These are phyloP conservation scores for Fusarium napiforme DNA, from an alignment of 2,329 filamentous ascomycete genomes.

Conservation along the genomic window DNA sequence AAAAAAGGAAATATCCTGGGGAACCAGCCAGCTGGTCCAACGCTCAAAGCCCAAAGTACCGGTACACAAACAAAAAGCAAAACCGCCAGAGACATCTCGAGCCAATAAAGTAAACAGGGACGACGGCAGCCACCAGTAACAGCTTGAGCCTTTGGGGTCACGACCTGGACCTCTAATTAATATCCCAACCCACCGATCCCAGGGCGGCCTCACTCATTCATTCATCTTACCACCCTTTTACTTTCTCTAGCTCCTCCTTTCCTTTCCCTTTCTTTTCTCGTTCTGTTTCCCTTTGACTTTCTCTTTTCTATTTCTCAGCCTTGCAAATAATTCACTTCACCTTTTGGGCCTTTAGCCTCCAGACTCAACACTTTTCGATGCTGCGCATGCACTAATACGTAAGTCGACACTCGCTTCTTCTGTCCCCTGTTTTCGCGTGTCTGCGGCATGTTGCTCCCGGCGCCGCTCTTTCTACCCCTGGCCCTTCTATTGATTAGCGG, in stretches of 20 bases:
- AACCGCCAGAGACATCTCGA: slow-evolving; percentile 24
- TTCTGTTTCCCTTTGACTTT: neutral
- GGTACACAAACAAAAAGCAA: slow-evolving; percentile 23
- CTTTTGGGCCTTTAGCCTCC: neutral
- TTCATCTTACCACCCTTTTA: slow-evolving; percentile 28
- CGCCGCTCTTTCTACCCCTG: slow-evolving; percentile 27
- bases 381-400: slow-evolving; percentile 33
- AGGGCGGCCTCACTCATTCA: slow-evolving; percentile 35
- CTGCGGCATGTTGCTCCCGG: slow-evolving; percentile 27
- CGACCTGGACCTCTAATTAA: slow-evolving; percentile 7
- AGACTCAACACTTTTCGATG: slow-evolving; percentile 23
- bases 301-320: slow-evolving; percentile 19
- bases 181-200: slow-evolving; percentile 27
- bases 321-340: slow-evolving; percentile 1
- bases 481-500: slow-evolving; percentile 35
- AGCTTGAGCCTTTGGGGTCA: slow-evolving; percentile 28
- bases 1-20: slow-evolving; percentile 18
- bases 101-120: slow-evolving; percentile 22
- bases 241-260: slow-evolving; percentile 4
- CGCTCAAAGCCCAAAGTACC: slow-evolving; percentile 11
- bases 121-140: slow-evolving; percentile 11
- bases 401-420: slow-evolving; percentile 25
- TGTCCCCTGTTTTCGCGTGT: slow-evolving; percentile 36
- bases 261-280: neutral
- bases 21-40: slow-evolving; percentile 9